Conservation (phyloP, 2,329 filamentous ascomycete genomes). For the Talaromyces rugulosus region DNA sequence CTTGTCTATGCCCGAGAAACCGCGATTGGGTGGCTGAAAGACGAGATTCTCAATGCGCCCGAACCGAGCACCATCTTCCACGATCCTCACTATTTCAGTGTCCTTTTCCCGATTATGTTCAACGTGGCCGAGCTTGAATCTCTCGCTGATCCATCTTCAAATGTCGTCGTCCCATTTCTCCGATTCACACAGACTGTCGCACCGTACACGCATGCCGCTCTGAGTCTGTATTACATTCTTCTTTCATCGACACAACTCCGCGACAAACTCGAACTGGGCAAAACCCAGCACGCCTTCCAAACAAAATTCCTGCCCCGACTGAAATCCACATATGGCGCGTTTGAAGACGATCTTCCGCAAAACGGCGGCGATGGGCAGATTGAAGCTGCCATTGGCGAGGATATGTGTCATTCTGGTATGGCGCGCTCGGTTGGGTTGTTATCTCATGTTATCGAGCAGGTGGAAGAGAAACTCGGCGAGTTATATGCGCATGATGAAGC, state of each 20-base stretch:
- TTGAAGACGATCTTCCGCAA: slow-evolving; percentile 27
- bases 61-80: slow-evolving; percentile 27
- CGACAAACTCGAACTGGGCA: slow-evolving; percentile 42
- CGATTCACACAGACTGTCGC: slow-evolving; percentile 45
- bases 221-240: slow-evolving; percentile 58
- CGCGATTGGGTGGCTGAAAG: slow-evolving; percentile 58
- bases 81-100: slow-evolving; percentile 32
- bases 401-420: slow-evolving; percentile 31
- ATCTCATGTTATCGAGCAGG: slow-evolving; percentile 28
- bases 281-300: slow-evolving; percentile 30
- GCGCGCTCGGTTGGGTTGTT: slow-evolving; percentile 32
- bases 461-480: slow-evolving; percentile 29
- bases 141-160: slow-evolving; percentile 26
- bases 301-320: slow-evolving; percentile 29
- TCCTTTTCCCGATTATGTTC: slow-evolving; percentile 50
- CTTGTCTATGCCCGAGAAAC: slow-evolving; percentile 54
- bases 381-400: slow-evolving; percentile 30
- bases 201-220: slow-evolving; percentile 50
- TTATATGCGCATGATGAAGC: slow-evolving; percentile 18
- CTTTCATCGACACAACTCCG: slow-evolving; percentile 48
- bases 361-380: slow-evolving; percentile 36
- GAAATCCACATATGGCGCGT: slow-evolving; percentile 26
- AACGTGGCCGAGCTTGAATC: slow-evolving; percentile 42
- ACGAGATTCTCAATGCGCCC: slow-evolving; percentile 51
- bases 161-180: slow-evolving; percentile 41